Base-by-base conservation (phyloP, 345 rosid genomes). In the Noccaea bulbosa region DNA sequence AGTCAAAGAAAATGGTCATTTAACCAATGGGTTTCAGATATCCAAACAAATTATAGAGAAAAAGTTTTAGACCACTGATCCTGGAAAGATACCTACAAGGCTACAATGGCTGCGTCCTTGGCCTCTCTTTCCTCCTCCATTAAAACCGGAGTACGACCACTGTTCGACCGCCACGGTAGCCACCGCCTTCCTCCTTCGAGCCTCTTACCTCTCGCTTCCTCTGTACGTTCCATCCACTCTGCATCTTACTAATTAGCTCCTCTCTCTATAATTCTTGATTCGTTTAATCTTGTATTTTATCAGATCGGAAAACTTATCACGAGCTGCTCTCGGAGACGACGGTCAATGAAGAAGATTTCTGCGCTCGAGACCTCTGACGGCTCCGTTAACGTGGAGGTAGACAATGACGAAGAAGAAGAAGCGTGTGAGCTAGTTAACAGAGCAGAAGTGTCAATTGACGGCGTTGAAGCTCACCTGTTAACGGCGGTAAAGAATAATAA, bases 401-500 rank as follows among this genome's bases (percentile, higher is more conserved):
- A 85, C 65, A 62, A 56, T 5, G 81, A 83, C 43, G 39, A 48
- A 2, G 80, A 83, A 51, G 93, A 91, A 37, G 93, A 92, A 74
- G 78, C 87, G 14, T 90, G 97, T 24, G 98, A 90, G 77, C 72
- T 93, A 3, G 96, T 90, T 32, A 85, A 67, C 38, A 90, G 97
- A 65, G 66, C 63, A 9, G 97, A 88, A 76, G 61, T 93, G 38
- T 84, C 87, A 33, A 56, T 87, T 6, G 90, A 88, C 69, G 62
- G 77, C 63, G 82, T 93, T 73, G 75, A 55, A 32, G 93, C 95
- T 48, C 85, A 82, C 75, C 83, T 93, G 45, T 83, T 82, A 58
- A 93, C 78, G 62, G 93, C 97, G 8, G 93, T 93, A 61, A 93
- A 93, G 66, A 93, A 93, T 55, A 93, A 90, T 47, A 93, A 90